Base-by-base conservation (phyloP, 2,329 filamentous ascomycete genomes). In the Lecanicillium sp. region DNA sequence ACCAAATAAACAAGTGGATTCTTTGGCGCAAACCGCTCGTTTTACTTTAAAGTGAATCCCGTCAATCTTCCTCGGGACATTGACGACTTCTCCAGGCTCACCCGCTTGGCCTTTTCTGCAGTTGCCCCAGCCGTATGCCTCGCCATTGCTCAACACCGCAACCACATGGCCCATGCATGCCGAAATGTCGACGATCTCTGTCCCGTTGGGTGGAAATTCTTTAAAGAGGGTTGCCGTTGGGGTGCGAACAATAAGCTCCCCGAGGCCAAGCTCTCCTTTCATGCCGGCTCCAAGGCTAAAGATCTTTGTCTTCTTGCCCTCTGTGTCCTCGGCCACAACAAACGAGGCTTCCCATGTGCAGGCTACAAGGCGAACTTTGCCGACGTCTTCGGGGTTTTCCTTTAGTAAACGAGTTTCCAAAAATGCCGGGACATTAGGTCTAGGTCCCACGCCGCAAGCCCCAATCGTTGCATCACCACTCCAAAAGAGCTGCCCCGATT, bases 101-200 rank as follows among this genome's bases (percentile, higher is more conserved):
- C 88, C 89, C 1, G 94, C 63, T 56, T 98, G 90, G 0, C 85
- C 85, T 54, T 95, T 92, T 17, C 87, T 75, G 12, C 84, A 82
- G 50, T 79, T 85, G 0, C 92, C 92, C 90, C 90, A 96, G 3
- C 87, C 89, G 55, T 84, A 94, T 2, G 81, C 80, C 13, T 83
- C 71, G 1, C 89, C 90, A 53, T 83, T 82, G 31, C 73, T 73
- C 4, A 94, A 61, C 1, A 95, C 73, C 2, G 67, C 77, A 13
- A 94, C 74, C 0, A 79, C 78, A 54, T 98, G 92, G 16, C 78
- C 78, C 68, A 94, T 83, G 22, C 84, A 78, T 9, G 85, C 83
- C 2, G 80, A 67, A 18, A 95, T 54, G 42, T 82, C 73, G 2
- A 75, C 59, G 4, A 94, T 57, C n/a, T 66, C 59, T 0, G 71